Conservation (phyloP, 2,329 filamentous ascomycete genomes). For the Alternaria triticimaculans region DNA sequence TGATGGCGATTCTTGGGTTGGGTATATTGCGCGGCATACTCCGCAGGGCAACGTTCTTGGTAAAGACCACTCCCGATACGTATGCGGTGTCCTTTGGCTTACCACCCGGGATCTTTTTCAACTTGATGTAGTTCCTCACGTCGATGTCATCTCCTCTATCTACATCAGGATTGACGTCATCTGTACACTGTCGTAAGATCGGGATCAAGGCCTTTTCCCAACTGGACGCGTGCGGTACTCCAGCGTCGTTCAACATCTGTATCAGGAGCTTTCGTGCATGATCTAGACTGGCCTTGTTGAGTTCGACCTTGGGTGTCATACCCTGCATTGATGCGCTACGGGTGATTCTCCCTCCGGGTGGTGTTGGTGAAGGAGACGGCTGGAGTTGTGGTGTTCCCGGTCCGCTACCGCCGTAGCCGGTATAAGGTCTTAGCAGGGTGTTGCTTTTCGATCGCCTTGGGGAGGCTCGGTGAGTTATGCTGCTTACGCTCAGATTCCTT, state of each 20-base stretch:
- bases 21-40: conserved; percentile 89
- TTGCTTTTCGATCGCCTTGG: conserved; percentile 68
- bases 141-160: conserved; percentile 93
- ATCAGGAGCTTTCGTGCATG: conserved; percentile 86
- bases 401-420: conserved; percentile 46
- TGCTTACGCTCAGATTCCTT: conserved; percentile 84
- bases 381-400: conserved; percentile 32
- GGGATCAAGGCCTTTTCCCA: conserved; percentile 94
- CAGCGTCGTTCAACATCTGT: conserved; percentile 80
- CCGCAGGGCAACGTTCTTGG: conserved; percentile 94
- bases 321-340: conserved; percentile 85
- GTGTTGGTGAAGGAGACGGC: conserved; percentile 34
- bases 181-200: conserved; percentile 86
- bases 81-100: conserved; percentile 92
- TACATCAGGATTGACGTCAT: conserved; percentile 93
- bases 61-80: conserved; percentile 94
- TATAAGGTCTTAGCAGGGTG: conserved; percentile 58
- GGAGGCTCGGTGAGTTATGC: conserved; percentile 74
- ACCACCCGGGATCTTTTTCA: conserved; percentile 94
- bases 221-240: conserved; percentile 72
- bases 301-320: conserved; percentile 76
- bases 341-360: conserved; percentile 53
- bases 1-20: conserved; percentile 86
- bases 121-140: conserved; percentile 94
- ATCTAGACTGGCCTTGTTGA: conserved; percentile 85